A percentile compares a stretch with the other conserved stretches of the same genome.
Evolutionary conservation across 2,329 filamentous ascomycete species (phyloP).

Genomic region (Ascochyta viciae-villosae): DNA sequence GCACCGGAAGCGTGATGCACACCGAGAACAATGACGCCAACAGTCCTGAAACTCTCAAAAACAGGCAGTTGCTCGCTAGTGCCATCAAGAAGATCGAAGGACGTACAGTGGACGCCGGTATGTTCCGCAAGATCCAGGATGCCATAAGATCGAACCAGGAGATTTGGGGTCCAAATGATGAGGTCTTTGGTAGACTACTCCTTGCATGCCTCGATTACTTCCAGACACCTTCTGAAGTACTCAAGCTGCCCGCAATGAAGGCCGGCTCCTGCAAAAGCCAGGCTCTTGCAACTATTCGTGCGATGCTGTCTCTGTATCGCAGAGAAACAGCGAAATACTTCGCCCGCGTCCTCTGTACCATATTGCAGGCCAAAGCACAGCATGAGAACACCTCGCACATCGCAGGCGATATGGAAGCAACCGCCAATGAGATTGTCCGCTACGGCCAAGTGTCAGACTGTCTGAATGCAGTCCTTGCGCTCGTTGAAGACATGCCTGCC

Average conservation of each 20-base stretch:
- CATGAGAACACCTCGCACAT: slow-evolving; percentile 76
- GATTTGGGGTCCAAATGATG: slow-evolving; percentile 70
- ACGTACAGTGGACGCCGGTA: slow-evolving; percentile 78
- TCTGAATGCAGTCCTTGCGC: slow-evolving; percentile 47
- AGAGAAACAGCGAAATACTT: slow-evolving; percentile 72
- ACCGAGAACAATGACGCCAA: slow-evolving; percentile 38
- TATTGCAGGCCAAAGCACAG: slow-evolving; percentile 68
- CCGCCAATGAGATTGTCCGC: slow-evolving; percentile 73
- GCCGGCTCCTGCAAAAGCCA: slow-evolving; percentile 76
- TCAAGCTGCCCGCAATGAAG: slow-evolving; percentile 66
- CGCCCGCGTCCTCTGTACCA: slow-evolving; percentile 69
- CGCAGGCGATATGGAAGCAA: slow-evolving; percentile 74
- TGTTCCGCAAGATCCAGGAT: slow-evolving; percentile 79
- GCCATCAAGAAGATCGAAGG: slow-evolving; percentile 76
- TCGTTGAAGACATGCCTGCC: slow-evolving; percentile 42
- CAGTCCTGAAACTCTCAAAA: slow-evolving; percentile 53
- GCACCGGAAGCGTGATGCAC: slow-evolving; percentile 46
- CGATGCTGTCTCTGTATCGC: slow-evolving; percentile 72
- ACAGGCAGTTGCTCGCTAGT: slow-evolving; percentile 70
- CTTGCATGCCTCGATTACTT: slow-evolving; percentile 75
- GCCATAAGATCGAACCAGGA: slow-evolving; percentile 71
- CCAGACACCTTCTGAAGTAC: slow-evolving; percentile 59
- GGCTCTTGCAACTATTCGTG: slow-evolving; percentile 74
- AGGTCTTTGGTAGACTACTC: slow-evolving; percentile 73
- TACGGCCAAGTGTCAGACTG: slow-evolving; percentile 68